These are phyloP conservation scores for Hortiboletus rubellus DNA, from an alignment of 1,284 basidiomycete genomes.

Conservation along the genomic window DNA sequence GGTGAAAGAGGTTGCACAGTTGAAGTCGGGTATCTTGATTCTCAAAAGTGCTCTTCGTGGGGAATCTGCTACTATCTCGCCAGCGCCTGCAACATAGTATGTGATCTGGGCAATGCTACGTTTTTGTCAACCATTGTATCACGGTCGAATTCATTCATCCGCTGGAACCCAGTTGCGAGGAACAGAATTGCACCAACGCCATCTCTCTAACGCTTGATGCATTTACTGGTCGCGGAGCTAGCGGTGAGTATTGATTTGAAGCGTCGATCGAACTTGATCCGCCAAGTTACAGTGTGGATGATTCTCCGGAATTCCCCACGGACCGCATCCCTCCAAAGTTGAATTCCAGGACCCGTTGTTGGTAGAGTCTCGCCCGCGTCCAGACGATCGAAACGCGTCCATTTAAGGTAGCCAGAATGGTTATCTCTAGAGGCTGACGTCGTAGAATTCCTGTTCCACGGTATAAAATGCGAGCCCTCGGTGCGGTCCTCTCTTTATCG, in stretches of 20 bases:
- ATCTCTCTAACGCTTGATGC: background rate
- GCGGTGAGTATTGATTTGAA: constrained; percentile 19
- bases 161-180: constrained; percentile 14
- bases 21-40: constrained; percentile 66
- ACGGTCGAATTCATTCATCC: constrained; percentile 15
- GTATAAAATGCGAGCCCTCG: constrained; percentile 30
- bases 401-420: constrained; percentile 16
- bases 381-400: background rate
- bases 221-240: background rate
- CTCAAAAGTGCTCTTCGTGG: constrained; percentile 48
- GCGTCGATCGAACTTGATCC: constrained; percentile 26
- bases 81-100: constrained; percentile 27
- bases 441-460: constrained; percentile 18
- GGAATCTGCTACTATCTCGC: constrained; percentile 30
- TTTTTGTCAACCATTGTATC: constrained; percentile 24
- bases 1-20: constrained; percentile 70
- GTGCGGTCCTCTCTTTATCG: constrained; percentile 3
- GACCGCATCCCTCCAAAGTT: background rate
- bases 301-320: background rate
- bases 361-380: background rate
- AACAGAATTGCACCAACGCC: background rate
- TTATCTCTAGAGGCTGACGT: constrained; percentile 24
- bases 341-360: constrained; percentile 14
- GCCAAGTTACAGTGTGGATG: constrained; percentile 5
- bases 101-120: constrained; percentile 16